Percentiles rank a stretch among this genome's conserved stretches.
These are phyloP conservation scores for Dryadomyces sulphureus DNA, from an alignment of 2,329 filamentous ascomycete species.

Conservation along the genomic window DNA sequence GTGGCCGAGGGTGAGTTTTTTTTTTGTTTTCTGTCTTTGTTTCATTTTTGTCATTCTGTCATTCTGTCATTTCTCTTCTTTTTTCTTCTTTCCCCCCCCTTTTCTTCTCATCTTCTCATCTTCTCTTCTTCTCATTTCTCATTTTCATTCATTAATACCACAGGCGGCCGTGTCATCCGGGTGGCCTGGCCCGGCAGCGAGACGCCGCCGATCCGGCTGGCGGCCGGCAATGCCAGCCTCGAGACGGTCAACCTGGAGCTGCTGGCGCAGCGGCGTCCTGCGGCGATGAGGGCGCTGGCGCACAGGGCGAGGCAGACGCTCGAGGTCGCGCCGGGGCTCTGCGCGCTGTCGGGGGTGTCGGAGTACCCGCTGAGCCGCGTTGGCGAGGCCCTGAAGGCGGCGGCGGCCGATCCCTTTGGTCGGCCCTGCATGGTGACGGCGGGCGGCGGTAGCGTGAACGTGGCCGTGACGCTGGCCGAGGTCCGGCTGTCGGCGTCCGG, in stretches of 20 bases:
- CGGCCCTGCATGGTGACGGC: slow-evolving; percentile 2
- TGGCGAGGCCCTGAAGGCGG: neutral
- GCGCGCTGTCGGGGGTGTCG: neutral
- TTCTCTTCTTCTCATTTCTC: too few species aligned
- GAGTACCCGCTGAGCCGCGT: slow-evolving; percentile 7
- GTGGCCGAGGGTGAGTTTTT: slow-evolving; percentile 17
- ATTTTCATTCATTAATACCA: too few species aligned
- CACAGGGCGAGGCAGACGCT: slow-evolving; percentile 5
- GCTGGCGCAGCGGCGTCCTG: slow-evolving; percentile 3
- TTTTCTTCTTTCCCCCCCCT: too few species aligned
- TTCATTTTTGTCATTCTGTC: too few species aligned
- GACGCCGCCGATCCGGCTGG: neutral
- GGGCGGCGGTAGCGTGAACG: neutral
- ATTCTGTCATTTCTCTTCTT: too few species aligned
- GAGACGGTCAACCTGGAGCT: slow-evolving; percentile 13
- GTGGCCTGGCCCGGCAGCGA: neutral
- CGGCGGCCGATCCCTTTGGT: neutral
- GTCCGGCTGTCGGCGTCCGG: slow-evolving; percentile 8
- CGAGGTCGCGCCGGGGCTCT: slow-evolving; percentile 1
- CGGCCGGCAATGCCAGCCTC: slow-evolving; percentile 9
- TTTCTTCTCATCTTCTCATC: too few species aligned
- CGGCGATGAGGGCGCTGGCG: slow-evolving; percentile 5
- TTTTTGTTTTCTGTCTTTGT: too few species aligned
- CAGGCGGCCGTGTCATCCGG: slow-evolving; percentile 10
- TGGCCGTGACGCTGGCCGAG: neutral